A percentile compares a stretch with the other conserved stretches of the same genome.
Conservation (phyloP, 495 filamentous ascomycete species). For the Staphylotrichum longicolle region DNA sequence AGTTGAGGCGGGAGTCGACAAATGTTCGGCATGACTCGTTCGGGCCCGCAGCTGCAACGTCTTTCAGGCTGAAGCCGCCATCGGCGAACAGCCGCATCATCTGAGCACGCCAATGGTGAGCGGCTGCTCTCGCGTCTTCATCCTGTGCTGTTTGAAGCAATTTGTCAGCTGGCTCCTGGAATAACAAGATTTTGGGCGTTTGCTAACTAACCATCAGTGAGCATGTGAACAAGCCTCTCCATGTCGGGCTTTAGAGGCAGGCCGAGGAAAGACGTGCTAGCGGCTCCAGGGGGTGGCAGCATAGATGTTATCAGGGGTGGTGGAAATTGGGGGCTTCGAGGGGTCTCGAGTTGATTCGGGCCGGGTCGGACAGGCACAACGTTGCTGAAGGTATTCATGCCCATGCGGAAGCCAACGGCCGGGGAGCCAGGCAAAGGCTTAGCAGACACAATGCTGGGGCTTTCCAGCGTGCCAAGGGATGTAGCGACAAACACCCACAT, state of each 20-base stretch:
- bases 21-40: constrained; percentile 16
- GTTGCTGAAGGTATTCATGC: background rate
- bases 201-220: constrained; percentile 16
- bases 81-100: constrained; percentile 21
- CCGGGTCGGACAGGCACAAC: constrained; percentile 11
- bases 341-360: background rate
- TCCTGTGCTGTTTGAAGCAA: constrained; percentile 14
- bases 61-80: constrained; percentile 17
- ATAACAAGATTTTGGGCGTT: no score
- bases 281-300: background rate
- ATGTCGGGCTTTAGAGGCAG: constrained; percentile 20
- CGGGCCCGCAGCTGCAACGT: background rate
- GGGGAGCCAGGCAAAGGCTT: background rate
- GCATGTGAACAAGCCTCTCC: constrained; percentile 19
- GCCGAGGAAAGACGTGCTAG: background rate
- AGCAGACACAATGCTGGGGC: background rate
- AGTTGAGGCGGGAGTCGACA: constrained; percentile 19
- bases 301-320: constrained; percentile 14
- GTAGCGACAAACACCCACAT: constrained; percentile 21
- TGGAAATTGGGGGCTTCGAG: constrained; percentile 12
- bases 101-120: constrained; percentile 19
- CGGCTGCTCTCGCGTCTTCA: background rate
- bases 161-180: background rate
- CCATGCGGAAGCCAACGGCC: constrained; percentile 1
- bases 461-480: constrained; percentile 5